Evolutionary conservation across 768 basidiomycete species (phyloP).

Genomic region (Suillus luteus): DNA sequence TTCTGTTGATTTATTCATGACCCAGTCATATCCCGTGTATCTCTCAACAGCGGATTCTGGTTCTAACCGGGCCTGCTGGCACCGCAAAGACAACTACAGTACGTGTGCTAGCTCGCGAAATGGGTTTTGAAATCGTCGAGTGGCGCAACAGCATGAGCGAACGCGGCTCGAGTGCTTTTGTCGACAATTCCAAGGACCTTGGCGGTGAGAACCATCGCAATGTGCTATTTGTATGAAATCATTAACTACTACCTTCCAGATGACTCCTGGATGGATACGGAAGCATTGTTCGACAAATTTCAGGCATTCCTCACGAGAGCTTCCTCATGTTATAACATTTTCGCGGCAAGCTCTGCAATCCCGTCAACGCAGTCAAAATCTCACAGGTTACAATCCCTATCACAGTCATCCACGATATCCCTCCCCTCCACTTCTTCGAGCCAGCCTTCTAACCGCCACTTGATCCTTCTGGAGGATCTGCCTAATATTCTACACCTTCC

Average conservation of each 20-base stretch:
- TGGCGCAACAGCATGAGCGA: conserved; percentile 78
- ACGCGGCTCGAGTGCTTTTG: conserved; percentile 28
- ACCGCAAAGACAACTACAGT: conserved; percentile 89
- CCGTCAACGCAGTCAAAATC: background rate
- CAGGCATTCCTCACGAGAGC: conserved; percentile 75
- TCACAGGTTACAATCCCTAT: background rate
- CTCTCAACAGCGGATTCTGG: conserved; percentile 68
- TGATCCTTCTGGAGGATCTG: conserved; percentile 86
- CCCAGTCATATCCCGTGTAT: background rate
- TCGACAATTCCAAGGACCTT: conserved; percentile 16
- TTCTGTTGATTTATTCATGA: background rate
- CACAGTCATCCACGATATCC: conserved; percentile 15
- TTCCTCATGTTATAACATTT: conserved; percentile 57
- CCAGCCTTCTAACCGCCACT: conserved; percentile 41
- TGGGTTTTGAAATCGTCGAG: conserved; percentile 81
- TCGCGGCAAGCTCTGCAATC: conserved; percentile 23
- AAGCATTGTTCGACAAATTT: conserved; percentile 63
- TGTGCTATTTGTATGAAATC: background rate
- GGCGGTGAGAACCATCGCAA: conserved; percentile 14
- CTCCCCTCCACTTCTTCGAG: conserved; percentile 16
- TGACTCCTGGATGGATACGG: conserved; percentile 16
- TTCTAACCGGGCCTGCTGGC: conserved; percentile 87
- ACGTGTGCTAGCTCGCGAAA: conserved; percentile 69
- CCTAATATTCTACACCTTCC: conserved; percentile 83
- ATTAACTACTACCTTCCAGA: conserved; percentile 15